A percentile compares a stretch with the other conserved stretches of the same genome.
Conservation (phyloP, 768 basidiomycete genomes). For the Dioszegia hungarica region DNA sequence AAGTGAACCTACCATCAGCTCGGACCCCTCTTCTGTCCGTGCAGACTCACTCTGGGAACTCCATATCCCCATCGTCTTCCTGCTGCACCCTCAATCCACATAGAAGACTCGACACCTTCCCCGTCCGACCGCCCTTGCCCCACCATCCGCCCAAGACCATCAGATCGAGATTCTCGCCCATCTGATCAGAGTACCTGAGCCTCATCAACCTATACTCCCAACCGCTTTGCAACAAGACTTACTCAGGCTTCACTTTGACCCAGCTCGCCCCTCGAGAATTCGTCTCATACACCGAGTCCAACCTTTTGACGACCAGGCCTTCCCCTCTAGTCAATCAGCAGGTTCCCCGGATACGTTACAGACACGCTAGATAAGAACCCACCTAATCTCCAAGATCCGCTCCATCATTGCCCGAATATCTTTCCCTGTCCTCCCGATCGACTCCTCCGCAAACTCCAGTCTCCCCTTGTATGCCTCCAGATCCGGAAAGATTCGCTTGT, state of each 20-base stretch:
- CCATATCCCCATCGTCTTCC: conserved; percentile 54
- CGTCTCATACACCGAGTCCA: conserved; percentile 69
- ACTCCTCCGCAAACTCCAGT: conserved; percentile 71
- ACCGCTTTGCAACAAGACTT: conserved; percentile 2
- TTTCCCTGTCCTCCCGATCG: conserved; percentile 68
- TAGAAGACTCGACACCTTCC: conserved; percentile 81
- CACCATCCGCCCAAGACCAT: conserved; percentile 87
- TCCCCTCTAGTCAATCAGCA: conserved; percentile 62
- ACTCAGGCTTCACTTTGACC: conserved; percentile 68
- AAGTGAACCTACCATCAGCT: conserved; percentile 61
- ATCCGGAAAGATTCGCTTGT: conserved; percentile 36
- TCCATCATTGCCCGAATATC: conserved; percentile 79
- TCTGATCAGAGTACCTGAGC: conserved; percentile 46
- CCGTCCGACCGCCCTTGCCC: conserved; percentile 77
- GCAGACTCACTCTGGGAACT: conserved; percentile 59
- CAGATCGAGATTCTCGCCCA: conserved; percentile 69
- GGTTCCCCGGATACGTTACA: neutral
- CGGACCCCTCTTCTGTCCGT: neutral
- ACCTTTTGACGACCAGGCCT: conserved; percentile 87
- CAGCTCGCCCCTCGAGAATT: conserved; percentile 87
- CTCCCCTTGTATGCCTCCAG: conserved; percentile 60
- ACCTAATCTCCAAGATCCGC: conserved; percentile 67
- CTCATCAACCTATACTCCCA: neutral
- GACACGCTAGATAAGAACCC: conserved; percentile 12
- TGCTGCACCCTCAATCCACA: conserved; percentile 83